Base-by-base conservation (phyloP, 2,329 filamentous ascomycete species). In the Talaromyces sp. region DNA sequence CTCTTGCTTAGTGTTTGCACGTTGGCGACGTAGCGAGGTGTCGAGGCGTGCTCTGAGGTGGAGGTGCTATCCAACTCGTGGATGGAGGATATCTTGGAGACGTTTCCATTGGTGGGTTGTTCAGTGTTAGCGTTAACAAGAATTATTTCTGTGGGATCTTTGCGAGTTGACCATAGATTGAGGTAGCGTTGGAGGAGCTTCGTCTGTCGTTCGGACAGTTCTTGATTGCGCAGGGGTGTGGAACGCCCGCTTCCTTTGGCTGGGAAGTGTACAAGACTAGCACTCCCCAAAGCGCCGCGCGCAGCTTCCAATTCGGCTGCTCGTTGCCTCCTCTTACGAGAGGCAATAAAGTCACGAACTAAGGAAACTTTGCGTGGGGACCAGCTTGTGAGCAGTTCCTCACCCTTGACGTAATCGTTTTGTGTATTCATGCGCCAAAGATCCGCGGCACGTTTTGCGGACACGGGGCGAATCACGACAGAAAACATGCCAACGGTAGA, bases 361-460 rank as follows among this genome's bases (percentile, higher is more conserved):
- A 99, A 81, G 0, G 92, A 96, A 2, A 98, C 91, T 41, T 95
- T 93, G 49, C 95, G 87, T 1, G 95, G 94, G 8, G 89, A 88
- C 95, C 95, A 99, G 64, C 88, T 88, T 2, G 84, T 88, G 45
- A 99, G 82, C 58, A 89, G 85, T 76, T 99, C 95, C 78, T 99
- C 93, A 63, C 95, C 95, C 76, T 97, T 97, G 71, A 99, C 91
- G 74, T 97, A 98, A 75, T 96, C 92, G 72, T 96, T 90, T 66
- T 92, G 89, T 16, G 93, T 98, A 76, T 93, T 96, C 88, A 98
- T 92, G 63, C 95, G 88, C 95, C 95, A 99, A 13, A 99, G 83
- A 75, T 99, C 95, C 3, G 92, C 92, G 0, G 93, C 92, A 56
- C 92, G 87, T 78, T 97, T 97, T 60, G 96, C 93, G 2, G 93